Percentiles rank a stretch among this genome's conserved stretches.
Evolutionary conservation across 140 eudicot species (phyloP).

Genomic region (Erigeron philadelphicus): DNA sequence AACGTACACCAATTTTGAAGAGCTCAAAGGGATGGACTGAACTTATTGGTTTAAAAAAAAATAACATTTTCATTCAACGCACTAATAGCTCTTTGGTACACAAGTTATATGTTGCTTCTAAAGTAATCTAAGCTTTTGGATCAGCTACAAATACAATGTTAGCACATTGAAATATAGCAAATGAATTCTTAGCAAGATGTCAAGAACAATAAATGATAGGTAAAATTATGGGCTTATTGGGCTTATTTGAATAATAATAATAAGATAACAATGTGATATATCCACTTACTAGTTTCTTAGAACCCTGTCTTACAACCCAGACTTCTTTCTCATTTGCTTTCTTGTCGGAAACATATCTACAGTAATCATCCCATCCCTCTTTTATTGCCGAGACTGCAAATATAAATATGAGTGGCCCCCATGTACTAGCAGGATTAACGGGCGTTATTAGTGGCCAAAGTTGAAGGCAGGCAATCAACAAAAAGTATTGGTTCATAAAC

Average conservation of each 20-base stretch:
- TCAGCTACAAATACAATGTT: too few relatives aligned
- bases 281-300: conserved; percentile 68
- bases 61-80: not conserved
- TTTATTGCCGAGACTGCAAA: conserved; percentile 97
- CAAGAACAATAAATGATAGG: not conserved
- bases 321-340: conserved; percentile 97
- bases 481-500: conserved; percentile 96
- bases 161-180: too few relatives aligned
- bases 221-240: conserved; percentile 1
- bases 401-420: conserved; percentile 95
- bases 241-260: not conserved
- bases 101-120: too few relatives aligned
- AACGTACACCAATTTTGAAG: conserved; percentile 10
- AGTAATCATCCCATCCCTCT: conserved; percentile 99
- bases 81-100: not conserved
- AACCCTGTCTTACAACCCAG: conserved; percentile 89
- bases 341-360: conserved; percentile 85
- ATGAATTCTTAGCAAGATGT: too few relatives aligned
- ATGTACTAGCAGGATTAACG: conserved; percentile 95
- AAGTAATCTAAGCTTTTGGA: too few relatives aligned
- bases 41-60: not conserved
- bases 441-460: conserved; percentile 98
- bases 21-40: conserved; percentile 9
- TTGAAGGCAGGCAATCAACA: conserved; percentile 99
- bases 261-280: not conserved